Evolutionary conservation across 1,284 basidiomycete genomes (phyloP), one percentile per base, ranked within the genome.

Genomic region (Mycena sp.): DNA sequence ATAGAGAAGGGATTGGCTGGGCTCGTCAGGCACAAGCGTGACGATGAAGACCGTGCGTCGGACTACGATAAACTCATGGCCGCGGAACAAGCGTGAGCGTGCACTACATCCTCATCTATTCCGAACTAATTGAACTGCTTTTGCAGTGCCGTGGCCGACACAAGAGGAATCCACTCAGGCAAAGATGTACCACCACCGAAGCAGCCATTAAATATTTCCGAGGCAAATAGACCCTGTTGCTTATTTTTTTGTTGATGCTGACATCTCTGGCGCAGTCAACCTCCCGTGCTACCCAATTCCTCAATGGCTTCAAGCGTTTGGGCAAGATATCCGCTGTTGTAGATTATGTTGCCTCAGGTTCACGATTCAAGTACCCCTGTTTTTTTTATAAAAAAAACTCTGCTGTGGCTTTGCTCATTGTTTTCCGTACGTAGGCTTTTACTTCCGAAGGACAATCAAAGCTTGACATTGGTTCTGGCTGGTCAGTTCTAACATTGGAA

Each of bases 11-110:
- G 97, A 50, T 81, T 98, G 12, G 95, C 95, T 2, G 92, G 90
- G 56, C 93, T 94, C 10, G 88, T 98, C 45, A 89, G 96, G 51
- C 97, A 99, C 78, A 92, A 90, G 70, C 89, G 94, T 43, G 96
- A 98, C 70, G 97, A 99, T 73, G 97, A 99, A 77, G 94, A 97
- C 70, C 88, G 96, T 53, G 97, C 96, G 21, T 86, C 92, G 14
- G 96, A 98, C 74, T 95, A 94, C 70, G 97, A 99, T 80, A 94
- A 95, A 77, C 83, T 99, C 44, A 95, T 99, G 86, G 89, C 92
- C 38, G 96, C 96, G 16, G 97, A 99, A 80, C 95, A 92, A 83
- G 81, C 79, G 93, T 95, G 71, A 78, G 91, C 80, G 7, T 19
- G 16, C 16, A 41, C 19, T 38, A 48, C 48, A 26, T 53, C 12